Conservation (phyloP, 2,329 filamentous ascomycete species). For the Zymoseptoria passerinii region DNA sequence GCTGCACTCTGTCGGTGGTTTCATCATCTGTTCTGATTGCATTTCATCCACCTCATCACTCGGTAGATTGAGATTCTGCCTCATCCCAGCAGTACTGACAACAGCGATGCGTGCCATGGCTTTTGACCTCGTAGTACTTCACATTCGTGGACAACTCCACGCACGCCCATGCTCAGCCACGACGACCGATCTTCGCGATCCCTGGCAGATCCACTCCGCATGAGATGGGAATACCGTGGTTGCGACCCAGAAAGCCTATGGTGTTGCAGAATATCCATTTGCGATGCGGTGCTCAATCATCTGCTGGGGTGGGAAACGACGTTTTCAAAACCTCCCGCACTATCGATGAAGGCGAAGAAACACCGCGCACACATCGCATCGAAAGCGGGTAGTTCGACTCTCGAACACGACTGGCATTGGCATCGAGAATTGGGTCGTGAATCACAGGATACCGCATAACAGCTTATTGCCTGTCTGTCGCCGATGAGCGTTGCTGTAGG, state of each 20-base stretch:
- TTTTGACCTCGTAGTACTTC: too few relatives aligned
- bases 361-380: neutral
- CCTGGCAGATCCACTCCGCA: neutral
- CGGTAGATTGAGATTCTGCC: too few relatives aligned
- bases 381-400: too few relatives aligned
- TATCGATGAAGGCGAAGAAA: neutral
- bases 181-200: neutral
- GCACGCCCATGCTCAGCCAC: neutral
- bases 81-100: neutral
- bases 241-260: neutral
- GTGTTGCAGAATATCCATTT: neutral
- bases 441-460: neutral
- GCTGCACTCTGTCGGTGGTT: neutral
- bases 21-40: neutral
- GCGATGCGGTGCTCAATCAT: neutral
- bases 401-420: neutral
- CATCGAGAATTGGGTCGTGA: neutral
- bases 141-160: neutral
- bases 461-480: neutral
- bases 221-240: neutral
- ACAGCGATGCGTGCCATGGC: neutral
- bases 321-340: too few relatives aligned
- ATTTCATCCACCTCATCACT: neutral
- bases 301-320: too few relatives aligned
- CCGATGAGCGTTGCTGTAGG: neutral